A percentile compares a stretch with the other conserved stretches of the same genome.
Conservation (phyloP, 148 eudicot genomes). For the Chenopodium formosanum region DNA sequence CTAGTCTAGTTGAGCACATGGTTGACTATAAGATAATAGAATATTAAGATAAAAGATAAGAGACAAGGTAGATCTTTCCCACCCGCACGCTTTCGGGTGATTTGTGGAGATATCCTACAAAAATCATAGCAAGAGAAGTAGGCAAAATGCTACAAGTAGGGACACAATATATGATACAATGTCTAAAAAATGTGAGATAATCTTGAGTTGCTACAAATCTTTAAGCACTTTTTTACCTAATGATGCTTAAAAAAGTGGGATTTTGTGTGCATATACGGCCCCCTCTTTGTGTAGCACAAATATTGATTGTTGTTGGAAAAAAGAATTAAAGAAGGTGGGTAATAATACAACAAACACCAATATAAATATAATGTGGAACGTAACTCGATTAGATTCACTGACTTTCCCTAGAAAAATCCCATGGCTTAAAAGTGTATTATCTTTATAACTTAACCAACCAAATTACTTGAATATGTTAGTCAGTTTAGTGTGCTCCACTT, state of each 20-base stretch:
- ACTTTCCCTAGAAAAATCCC: conserved; percentile 22
- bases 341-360: background rate
- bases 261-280: background rate
- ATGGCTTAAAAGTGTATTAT: conserved; percentile 18
- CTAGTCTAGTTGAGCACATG: background rate
- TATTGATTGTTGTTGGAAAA: conserved; percentile 15
- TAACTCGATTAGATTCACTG: conserved; percentile 22
- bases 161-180: conserved; percentile 9
- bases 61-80: conserved; percentile 15
- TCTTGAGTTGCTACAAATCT: conserved; percentile 13
- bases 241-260: conserved; percentile 20
- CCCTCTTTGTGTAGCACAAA: conserved; percentile 14
- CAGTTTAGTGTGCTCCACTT: conserved; percentile 17
- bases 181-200: conserved; percentile 8
- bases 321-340: conserved; percentile 15
- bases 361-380: conserved; percentile 3
- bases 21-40: background rate
- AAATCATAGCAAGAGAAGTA: background rate
- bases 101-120: conserved; percentile 1
- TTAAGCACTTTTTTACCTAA: conserved; percentile 10
- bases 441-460: conserved; percentile 18
- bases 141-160: conserved; percentile 18
- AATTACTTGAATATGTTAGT: conserved; percentile 16
- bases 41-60: background rate
- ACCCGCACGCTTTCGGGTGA: conserved; percentile 16